These are phyloP conservation scores for Bassia scoparia DNA, from an alignment of 148 eudicot genomes.

Conservation along the genomic window DNA sequence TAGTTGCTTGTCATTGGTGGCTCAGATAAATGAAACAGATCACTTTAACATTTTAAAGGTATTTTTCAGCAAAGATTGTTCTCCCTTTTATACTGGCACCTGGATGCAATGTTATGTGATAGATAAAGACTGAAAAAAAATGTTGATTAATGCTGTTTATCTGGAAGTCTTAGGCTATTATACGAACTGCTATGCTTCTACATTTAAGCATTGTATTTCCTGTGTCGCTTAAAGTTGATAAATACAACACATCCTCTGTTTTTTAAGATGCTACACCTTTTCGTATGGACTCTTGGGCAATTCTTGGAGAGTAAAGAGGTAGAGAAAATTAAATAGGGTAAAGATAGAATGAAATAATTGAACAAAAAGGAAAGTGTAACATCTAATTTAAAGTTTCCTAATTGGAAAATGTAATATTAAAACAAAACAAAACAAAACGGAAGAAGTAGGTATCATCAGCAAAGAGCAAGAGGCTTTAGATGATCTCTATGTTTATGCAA, in stretches of 20 bases:
- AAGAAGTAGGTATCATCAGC: not conserved
- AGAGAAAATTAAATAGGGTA: too few species aligned
- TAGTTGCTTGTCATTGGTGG: conserved; percentile 78
- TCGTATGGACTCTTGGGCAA: too few species aligned
- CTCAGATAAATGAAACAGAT: conserved; percentile 89
- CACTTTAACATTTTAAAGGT: conserved; percentile 96
- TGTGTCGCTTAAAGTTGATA: not conserved
- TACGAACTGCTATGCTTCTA: not conserved
- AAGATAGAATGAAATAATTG: too few species aligned
- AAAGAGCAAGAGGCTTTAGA: not conserved
- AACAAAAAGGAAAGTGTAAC: too few species aligned
- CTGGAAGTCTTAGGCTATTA: not conserved
- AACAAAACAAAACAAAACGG: too few species aligned
- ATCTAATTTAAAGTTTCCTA: too few species aligned
- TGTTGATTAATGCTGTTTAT: not conserved
- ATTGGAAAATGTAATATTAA: too few species aligned
- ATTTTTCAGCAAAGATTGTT: conserved; percentile 18
- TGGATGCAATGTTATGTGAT: not conserved
- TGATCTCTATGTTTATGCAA: not conserved
- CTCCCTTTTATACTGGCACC: not conserved
- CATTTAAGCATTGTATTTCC: not conserved
- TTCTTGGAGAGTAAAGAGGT: too few species aligned
- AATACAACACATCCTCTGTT: too few species aligned
- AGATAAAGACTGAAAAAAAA: not conserved
- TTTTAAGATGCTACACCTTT: too few species aligned